phyloP scores from a whole-genome alignment of 148 eudicot genomes.

The Rhododendron molle region DNA sequence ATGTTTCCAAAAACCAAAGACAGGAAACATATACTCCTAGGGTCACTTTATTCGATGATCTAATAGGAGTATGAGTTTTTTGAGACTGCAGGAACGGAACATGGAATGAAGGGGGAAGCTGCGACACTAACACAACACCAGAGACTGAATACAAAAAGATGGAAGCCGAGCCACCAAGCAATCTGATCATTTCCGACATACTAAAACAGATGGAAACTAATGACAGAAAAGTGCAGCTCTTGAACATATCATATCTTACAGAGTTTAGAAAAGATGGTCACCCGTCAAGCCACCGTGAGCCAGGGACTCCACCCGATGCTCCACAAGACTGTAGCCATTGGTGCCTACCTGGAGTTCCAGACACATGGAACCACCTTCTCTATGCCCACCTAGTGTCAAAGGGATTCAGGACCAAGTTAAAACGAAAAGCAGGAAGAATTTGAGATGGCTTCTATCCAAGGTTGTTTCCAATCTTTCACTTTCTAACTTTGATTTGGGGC shows the following conservation, averaged over 20 bases:
- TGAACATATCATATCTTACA: conserved; percentile 50
- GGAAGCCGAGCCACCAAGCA: conserved; percentile 37
- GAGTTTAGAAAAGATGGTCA: conserved; percentile 58
- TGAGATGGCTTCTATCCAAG: not conserved
- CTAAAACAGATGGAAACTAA: conserved; percentile 17
- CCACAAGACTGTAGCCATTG: conserved; percentile 83
- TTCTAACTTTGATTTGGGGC: not conserved
- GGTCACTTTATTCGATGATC: no score
- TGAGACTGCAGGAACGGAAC: conserved; percentile 38
- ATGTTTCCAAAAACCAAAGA: not conserved
- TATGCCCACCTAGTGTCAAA: conserved; percentile 39
- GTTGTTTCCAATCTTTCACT: not conserved
- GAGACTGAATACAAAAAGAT: conserved; percentile 39
- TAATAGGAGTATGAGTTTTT: not conserved
- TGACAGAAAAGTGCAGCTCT: conserved; percentile 15
- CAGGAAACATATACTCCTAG: not conserved
- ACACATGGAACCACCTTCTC: conserved; percentile 74
- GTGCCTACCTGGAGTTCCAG: conserved; percentile 86
- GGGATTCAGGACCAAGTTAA: conserved; percentile 34
- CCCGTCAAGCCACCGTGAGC: conserved; percentile 66
- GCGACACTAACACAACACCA: conserved; percentile 15
- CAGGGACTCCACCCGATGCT: conserved; percentile 31
- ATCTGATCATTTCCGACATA: conserved; percentile 32
- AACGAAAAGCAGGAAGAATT: conserved; percentile 1
- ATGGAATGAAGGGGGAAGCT: conserved; percentile 3